Evolutionary conservation across 2,329 filamentous ascomycete species (phyloP).

Genomic region (Eutypella sp.): DNA sequence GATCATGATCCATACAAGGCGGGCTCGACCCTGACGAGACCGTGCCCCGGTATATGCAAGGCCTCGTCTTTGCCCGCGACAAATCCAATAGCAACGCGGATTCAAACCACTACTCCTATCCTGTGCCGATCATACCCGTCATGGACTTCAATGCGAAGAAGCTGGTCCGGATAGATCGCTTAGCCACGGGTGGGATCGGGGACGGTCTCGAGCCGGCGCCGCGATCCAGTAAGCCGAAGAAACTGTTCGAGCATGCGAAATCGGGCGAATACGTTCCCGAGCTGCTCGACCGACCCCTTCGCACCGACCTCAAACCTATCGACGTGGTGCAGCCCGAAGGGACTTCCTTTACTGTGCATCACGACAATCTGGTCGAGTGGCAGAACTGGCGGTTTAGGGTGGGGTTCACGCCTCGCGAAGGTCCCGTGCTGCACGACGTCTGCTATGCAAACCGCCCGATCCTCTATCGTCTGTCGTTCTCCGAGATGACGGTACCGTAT

Average conservation of each 20-base stretch:
- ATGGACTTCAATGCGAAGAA: conserved; percentile 53
- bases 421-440: conserved; percentile 57
- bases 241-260: conserved; percentile 37
- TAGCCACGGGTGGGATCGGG: conserved; percentile 42
- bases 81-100: conserved; percentile 41
- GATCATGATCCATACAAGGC: conserved; percentile 11
- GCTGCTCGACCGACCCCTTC: conserved; percentile 40
- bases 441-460: conserved; percentile 55
- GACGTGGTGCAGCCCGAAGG: conserved; percentile 60
- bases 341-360: conserved; percentile 26
- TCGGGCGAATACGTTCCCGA: conserved; percentile 45
- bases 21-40: conserved; percentile 35
- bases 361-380: conserved; percentile 27
- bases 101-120: conserved; percentile 59
- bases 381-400: conserved; percentile 55
- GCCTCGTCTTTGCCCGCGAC: conserved; percentile 44
- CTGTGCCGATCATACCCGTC: conserved; percentile 54
- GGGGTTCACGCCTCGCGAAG: conserved; percentile 57
- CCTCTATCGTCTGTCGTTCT: conserved; percentile 54
- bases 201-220: conserved; percentile 38
- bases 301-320: conserved; percentile 60
- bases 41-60: conserved; percentile 42
- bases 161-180: conserved; percentile 52
- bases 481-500: conserved; percentile 61
- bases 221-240: conserved; percentile 36